A percentile compares a stretch with the other conserved stretches of the same genome.
Evolutionary conservation across 495 filamentous ascomycete species (phyloP).

Genomic region (Tuber aestivum): DNA sequence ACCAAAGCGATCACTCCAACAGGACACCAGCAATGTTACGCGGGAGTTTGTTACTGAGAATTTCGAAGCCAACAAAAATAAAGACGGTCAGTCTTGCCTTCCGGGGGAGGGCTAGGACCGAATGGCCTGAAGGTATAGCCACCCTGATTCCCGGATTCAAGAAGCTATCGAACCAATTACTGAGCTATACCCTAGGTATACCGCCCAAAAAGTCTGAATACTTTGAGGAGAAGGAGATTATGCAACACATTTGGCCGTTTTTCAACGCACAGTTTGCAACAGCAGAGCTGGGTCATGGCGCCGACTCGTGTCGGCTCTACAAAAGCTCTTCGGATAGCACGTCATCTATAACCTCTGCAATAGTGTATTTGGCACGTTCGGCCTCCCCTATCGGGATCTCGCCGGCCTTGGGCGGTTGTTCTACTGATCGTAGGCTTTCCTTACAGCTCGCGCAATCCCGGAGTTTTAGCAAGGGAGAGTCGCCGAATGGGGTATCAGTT

Average conservation of each 20-base stretch:
- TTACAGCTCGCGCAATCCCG: conserved; percentile 73
- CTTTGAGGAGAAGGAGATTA: conserved; percentile 70
- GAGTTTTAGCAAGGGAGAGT: conserved; percentile 79
- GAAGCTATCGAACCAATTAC: conserved; percentile 15
- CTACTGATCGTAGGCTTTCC: conserved; percentile 54
- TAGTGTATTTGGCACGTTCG: conserved; percentile 44
- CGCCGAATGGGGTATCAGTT: conserved; percentile 49
- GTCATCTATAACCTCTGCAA: conserved; percentile 39
- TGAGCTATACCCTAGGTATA: conserved; percentile 55
- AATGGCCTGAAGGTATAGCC: conserved; percentile 83
- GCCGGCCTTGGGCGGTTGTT: conserved; percentile 22
- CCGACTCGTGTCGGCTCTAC: conserved; percentile 54
- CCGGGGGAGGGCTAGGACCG: conserved; percentile 75
- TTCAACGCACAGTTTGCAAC: conserved; percentile 66
- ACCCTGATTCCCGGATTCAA: conserved; percentile 1
- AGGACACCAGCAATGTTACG: conserved; percentile 77
- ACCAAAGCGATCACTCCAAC: conserved; percentile 64
- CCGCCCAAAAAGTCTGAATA: conserved; percentile 80
- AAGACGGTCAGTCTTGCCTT: conserved; percentile 89
- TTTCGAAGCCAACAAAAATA: conserved; percentile 87
- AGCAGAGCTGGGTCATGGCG: conserved; percentile 60
- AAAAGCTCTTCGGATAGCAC: conserved; percentile 42
- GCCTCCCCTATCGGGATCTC: conserved; percentile 32
- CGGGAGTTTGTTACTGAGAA: conserved; percentile 72
- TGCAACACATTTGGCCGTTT: conserved; percentile 72